These are phyloP conservation scores for Diplotaxis tenuifolia DNA, from an alignment of 345 rosid genomes.

Conservation along the genomic window DNA sequence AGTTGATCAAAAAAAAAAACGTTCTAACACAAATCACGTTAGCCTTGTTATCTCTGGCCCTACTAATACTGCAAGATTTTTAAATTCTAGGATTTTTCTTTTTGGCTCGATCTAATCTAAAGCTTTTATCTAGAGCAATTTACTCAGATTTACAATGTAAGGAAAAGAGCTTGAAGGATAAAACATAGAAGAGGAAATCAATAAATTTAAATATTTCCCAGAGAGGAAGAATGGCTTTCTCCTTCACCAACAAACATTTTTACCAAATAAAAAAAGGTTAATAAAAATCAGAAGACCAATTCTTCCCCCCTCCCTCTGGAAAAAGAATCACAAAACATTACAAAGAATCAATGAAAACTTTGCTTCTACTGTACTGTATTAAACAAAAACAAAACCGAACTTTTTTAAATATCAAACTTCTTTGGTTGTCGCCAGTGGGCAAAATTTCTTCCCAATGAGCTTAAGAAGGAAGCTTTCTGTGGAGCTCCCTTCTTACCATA, in stretches of 20 bases:
- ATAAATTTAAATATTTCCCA: slow-evolving; percentile 14
- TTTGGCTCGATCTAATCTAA: too few species aligned
- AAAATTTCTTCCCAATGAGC: slow-evolving; percentile 68
- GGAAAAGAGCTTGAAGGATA: background rate
- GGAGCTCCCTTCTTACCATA: slow-evolving; percentile 79
- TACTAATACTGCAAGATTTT: background rate
- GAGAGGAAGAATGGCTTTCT: slow-evolving; percentile 9
- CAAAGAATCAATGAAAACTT: slow-evolving; percentile 25
- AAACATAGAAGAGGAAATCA: slow-evolving; percentile 18
- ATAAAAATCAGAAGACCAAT: slow-evolving; percentile 8
- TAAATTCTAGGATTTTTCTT: too few species aligned
- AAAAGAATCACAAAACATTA: slow-evolving; percentile 33
- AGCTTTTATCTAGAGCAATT: background rate
- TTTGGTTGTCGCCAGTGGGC: slow-evolving; percentile 92
- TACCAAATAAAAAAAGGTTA: slow-evolving; percentile 2
- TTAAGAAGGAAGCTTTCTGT: slow-evolving; percentile 55
- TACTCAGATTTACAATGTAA: background rate
- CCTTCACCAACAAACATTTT: slow-evolving; percentile 27
- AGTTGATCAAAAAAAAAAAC: too few species aligned
- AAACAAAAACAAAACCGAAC: background rate
- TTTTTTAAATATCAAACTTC: slow-evolving; percentile 59
- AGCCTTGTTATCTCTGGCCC: background rate
- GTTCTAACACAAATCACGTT: too few species aligned
- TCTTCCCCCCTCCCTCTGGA: slow-evolving; percentile 17
- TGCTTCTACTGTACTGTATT: slow-evolving; percentile 21